Percentiles rank a stretch among this genome's conserved stretches.
Conservation (phyloP, 2,329 filamentous ascomycete species). For the Diplodia seriata region DNA sequence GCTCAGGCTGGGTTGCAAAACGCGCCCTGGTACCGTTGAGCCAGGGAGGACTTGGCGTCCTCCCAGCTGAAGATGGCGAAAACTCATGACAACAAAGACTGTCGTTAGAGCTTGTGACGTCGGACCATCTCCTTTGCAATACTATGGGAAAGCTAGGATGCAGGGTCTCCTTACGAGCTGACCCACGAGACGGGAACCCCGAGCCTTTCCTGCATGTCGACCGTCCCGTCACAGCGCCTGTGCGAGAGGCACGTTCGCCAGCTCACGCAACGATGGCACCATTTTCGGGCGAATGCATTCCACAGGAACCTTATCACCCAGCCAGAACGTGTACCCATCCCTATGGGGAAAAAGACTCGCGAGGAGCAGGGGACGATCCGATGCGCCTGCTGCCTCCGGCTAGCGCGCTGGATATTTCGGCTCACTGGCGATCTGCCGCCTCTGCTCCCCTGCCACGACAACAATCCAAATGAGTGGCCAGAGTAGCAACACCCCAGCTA, state of each 20-base stretch:
- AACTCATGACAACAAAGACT: slow-evolving; percentile 5
- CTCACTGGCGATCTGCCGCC: slow-evolving; percentile 22
- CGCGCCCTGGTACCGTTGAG: background rate
- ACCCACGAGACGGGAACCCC: background rate
- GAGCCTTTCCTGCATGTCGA: background rate
- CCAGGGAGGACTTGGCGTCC: slow-evolving; percentile 9
- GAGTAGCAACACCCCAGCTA: background rate
- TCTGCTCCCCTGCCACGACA: background rate
- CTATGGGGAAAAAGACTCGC: slow-evolving; percentile 10
- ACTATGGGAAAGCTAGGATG: background rate
- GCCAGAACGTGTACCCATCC: slow-evolving; percentile 11
- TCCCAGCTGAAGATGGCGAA: background rate
- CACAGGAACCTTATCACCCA: slow-evolving; percentile 7
- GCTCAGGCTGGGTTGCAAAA: too few relatives aligned
- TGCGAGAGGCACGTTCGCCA: background rate
- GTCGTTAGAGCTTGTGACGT: background rate
- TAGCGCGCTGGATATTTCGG: slow-evolving; percentile 12
- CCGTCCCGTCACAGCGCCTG: background rate
- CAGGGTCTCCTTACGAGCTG: slow-evolving; percentile 1
- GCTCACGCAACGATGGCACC: slow-evolving; percentile 19
- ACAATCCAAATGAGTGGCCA: background rate
- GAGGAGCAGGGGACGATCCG: slow-evolving; percentile 18
- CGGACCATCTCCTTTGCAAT: background rate
- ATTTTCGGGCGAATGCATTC: background rate
- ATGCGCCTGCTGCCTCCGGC: slow-evolving; percentile 20